These are phyloP conservation scores for Pseudocercospora pini-densiflorae DNA, from an alignment of 2,329 filamentous ascomycete genomes.

Conservation along the genomic window DNA sequence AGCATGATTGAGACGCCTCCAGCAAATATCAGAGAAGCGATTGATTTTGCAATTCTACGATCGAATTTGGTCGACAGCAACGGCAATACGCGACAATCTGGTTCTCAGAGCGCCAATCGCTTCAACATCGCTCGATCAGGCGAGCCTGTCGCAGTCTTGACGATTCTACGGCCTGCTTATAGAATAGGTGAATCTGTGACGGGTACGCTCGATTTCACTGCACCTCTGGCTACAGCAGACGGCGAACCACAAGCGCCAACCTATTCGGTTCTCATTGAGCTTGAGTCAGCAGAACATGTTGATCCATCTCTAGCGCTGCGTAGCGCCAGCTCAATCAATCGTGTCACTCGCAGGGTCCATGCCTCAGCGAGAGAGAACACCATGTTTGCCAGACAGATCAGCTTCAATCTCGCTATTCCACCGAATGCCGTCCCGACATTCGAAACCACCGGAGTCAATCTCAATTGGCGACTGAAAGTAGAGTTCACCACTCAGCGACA, in stretches of 20 bases:
- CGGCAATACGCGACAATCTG: constrained; percentile 36
- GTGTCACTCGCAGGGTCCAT: constrained; percentile 83
- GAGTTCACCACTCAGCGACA: constrained; percentile 77
- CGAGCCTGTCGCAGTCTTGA: constrained; percentile 87
- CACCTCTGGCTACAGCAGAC: constrained; percentile 7
- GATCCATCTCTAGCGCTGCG: constrained; percentile 80
- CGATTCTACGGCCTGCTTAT: constrained; percentile 85
- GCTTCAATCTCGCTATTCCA: constrained; percentile 84
- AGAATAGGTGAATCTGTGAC: constrained; percentile 86
- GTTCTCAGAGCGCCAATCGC: constrained; percentile 75
- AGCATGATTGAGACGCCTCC: constrained; percentile 49
- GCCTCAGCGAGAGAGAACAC: constrained; percentile 79
- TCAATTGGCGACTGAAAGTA: constrained; percentile 87
- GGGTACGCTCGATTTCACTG: constrained; percentile 80
- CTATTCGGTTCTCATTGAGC: constrained; percentile 80
- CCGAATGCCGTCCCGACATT: constrained; percentile 86
- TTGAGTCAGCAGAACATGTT: constrained; percentile 87
- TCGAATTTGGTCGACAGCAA: constrained; percentile 70
- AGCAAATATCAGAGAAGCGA: constrained; percentile 75
- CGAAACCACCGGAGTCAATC: constrained; percentile 81
- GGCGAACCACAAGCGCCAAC: constrained; percentile 63
- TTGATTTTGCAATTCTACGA: constrained; percentile 87
- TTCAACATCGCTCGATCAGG: constrained; percentile 95
- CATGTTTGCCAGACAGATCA: constrained; percentile 76
- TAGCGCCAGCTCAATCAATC: constrained; percentile 81